Evolutionary conservation across 148 eudicot genomes (phyloP).

Genomic region (Tetragonia tetragonoides): DNA sequence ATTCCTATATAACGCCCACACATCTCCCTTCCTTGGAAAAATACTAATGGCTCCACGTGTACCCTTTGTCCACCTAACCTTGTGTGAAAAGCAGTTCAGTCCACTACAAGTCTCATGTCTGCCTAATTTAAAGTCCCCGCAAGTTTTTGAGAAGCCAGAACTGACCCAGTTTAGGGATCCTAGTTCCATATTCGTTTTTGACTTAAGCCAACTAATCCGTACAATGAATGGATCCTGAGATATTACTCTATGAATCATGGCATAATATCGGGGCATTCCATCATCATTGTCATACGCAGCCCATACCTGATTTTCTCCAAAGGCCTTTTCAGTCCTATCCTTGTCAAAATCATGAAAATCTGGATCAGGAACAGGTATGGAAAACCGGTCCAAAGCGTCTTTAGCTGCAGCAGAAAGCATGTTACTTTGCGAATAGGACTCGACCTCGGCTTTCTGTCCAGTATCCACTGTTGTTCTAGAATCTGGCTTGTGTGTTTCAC

Average conservation of each 20-base stretch:
- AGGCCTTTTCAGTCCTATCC: constrained; percentile 50
- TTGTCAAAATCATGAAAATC: constrained; percentile 66
- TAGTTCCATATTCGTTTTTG: constrained; percentile 38
- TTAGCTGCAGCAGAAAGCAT: constrained; percentile 11
- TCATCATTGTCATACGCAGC: constrained; percentile 69
- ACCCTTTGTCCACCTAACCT: constrained; percentile 56
- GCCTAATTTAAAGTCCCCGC: constrained; percentile 60
- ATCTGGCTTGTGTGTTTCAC: constrained; percentile 12
- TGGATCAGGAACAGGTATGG: constrained; percentile 53
- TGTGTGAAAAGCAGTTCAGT: constrained; percentile 62
- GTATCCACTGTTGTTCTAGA: constrained; percentile 11
- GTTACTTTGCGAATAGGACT: background rate
- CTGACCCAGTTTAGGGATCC: constrained; percentile 39
- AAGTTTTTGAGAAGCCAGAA: constrained; percentile 49
- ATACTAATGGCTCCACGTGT: constrained; percentile 40
- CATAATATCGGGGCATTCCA: constrained; percentile 78
- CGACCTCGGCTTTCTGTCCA: constrained; percentile 8
- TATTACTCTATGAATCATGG: constrained; percentile 44
- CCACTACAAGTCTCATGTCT: constrained; percentile 37
- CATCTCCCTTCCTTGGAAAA: constrained; percentile 66
- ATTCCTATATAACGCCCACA: constrained; percentile 69
- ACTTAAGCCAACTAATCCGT: constrained; percentile 61
- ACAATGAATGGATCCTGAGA: constrained; percentile 56
- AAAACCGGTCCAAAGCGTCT: constrained; percentile 29
- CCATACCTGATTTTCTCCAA: constrained; percentile 71